These are phyloP conservation scores for Wickerhamomyces chaumierensis DNA, from an alignment of 805 yeast species.

Conservation along the genomic window DNA sequence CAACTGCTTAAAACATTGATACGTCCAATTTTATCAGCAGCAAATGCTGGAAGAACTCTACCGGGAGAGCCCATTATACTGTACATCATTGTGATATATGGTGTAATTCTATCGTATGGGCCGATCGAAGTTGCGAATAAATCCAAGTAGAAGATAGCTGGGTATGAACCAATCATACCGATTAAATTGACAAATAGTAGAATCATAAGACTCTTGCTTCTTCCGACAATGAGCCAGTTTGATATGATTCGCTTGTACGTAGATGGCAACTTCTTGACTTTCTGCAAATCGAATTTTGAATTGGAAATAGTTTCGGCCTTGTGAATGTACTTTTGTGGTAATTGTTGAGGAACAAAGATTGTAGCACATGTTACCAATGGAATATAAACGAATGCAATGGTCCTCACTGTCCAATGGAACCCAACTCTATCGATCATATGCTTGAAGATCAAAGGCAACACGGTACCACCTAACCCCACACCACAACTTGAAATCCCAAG, in stretches of 20 bases:
- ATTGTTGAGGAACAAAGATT: slow-evolving; percentile 9
- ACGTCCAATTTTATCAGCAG: slow-evolving; percentile 14
- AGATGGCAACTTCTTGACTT: slow-evolving; percentile 5
- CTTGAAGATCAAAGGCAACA: slow-evolving; percentile 19
- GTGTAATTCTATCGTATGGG: slow-evolving; percentile 7
- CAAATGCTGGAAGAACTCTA: slow-evolving; percentile 13
- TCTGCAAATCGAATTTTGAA: slow-evolving; percentile 6
- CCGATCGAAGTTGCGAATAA: slow-evolving; percentile 11
- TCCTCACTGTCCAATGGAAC: slow-evolving; percentile 12
- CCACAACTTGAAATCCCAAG: slow-evolving; percentile 37
- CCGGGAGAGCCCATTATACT: slow-evolving; percentile 16
- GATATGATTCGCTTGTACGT: slow-evolving; percentile 6
- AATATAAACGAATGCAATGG: slow-evolving; percentile 13
- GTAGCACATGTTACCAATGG: slow-evolving; percentile 11
- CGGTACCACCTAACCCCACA: slow-evolving; percentile 41
- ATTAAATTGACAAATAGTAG: slow-evolving; percentile 9
- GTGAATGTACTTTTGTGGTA: slow-evolving; percentile 6
- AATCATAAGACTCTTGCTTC: slow-evolving; percentile 3
- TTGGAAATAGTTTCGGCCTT: slow-evolving; percentile 10
- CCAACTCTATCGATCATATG: slow-evolving; percentile 9
- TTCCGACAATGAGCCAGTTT: slow-evolving; percentile 8
- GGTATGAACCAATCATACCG: slow-evolving; percentile 16
- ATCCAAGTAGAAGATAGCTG: slow-evolving; percentile 16
- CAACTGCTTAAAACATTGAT: slow-evolving; percentile 9
- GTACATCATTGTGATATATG: slow-evolving; percentile 12